Percentiles rank a stretch among this genome's conserved stretches.
Conservation (phyloP, 106 monocot genomes). For the Cymbidium sinense region DNA sequence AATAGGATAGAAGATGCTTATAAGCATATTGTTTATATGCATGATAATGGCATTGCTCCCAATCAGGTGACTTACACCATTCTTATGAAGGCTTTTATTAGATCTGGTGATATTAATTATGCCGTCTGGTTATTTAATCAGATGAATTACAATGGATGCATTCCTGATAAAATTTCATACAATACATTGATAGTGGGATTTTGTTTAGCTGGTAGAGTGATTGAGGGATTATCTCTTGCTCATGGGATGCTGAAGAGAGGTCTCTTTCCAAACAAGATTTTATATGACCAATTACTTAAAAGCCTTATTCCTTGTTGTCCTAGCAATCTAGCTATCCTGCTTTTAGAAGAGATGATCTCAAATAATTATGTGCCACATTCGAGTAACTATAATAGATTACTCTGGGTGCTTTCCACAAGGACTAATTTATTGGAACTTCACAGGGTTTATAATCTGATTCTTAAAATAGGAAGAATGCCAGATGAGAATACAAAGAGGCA, state of each 20-base stretch:
- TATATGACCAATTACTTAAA: constrained; percentile 21
- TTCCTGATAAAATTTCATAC: constrained; percentile 20
- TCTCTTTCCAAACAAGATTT: constrained; percentile 22
- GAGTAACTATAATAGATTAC: constrained; percentile 19
- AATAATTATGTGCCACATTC: constrained; percentile 22
- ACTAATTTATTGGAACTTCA: constrained; percentile 12
- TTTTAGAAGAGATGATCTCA: constrained; percentile 37
- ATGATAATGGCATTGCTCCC: constrained; percentile 20
- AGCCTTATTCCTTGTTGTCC: constrained; percentile 11
- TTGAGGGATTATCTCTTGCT: constrained; percentile 30
- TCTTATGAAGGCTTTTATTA: constrained; percentile 20
- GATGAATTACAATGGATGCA: constrained; percentile 19
- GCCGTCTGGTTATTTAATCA: constrained; percentile 29
- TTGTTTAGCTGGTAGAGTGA: constrained; percentile 16
- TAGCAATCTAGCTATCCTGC: constrained; percentile 14
- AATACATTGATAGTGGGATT: constrained; percentile 27
- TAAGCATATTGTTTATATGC: constrained; percentile 21
- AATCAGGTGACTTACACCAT: constrained; percentile 43
- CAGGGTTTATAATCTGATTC: constrained; percentile 26
- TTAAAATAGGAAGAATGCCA: constrained; percentile 26
- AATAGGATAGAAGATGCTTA: constrained; percentile 33
- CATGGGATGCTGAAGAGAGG: constrained; percentile 39
- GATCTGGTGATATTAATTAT: constrained; percentile 21
- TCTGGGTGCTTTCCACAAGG: constrained; percentile 14
- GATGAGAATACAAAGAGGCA: constrained; percentile 23